Base-by-base conservation (phyloP, 2,329 filamentous ascomycete species). In the Monilinia laxa region DNA sequence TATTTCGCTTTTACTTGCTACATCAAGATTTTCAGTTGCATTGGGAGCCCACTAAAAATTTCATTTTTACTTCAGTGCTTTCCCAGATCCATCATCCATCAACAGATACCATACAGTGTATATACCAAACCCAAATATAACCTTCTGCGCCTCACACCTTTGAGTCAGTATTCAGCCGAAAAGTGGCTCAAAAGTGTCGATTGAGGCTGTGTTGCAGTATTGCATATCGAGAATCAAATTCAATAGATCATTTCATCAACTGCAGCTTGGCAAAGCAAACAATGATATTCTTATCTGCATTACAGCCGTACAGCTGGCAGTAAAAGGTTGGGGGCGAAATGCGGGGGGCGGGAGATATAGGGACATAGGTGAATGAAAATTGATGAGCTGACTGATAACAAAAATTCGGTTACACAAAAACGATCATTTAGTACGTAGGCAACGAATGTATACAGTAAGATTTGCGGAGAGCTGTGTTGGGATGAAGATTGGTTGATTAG, bases 121-220 rank as follows among this genome's bases (percentile, higher is more conserved):
- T 60, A 40, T 58, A 35, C 20, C 20, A 38, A 35, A 25, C 20
- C 64, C 35, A 53, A 62, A 47, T 53, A 60, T 47, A 65, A 62
- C 14, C 56, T 35, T 1, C 14, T 60, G 45, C 45, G 49, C 42
- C 42, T 60, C 45, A 25, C 45, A 52, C 49, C 12, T 31, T 20
- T 51, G n/a, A 25, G 40, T 38, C 31, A 45, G 25, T 52, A 23
- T 49, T 53, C 64, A 54, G 64, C 64, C 62, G 56, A 65, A 62
- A 62, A 58, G 40, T 42, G 52, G 38, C 28, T 28, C 28, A 23
- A 45, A 52, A 45, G 23, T 25, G 23, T 40, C 45, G n/a, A 58
- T 20, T 59, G 63, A 65, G 63, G 54, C 63, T 52, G 54, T 65
- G 55, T 65, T 65, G 54, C 45, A 65, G 55, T 62, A 62, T 53